Base-by-base conservation (phyloP, 2,329 filamentous ascomycete species). In the Hansfordia pulvinata region DNA sequence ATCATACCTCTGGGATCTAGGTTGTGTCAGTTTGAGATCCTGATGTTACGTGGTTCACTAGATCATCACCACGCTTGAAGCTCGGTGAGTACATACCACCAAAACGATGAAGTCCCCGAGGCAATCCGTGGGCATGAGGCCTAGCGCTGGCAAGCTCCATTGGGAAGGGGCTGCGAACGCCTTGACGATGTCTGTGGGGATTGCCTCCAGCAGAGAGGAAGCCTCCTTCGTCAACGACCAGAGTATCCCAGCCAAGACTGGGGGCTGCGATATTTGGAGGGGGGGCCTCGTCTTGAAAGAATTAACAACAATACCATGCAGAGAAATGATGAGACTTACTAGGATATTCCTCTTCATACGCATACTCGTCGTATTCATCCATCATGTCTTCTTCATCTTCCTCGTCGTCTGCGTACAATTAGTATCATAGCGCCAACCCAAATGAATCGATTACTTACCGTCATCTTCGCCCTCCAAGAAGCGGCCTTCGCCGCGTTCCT, bases 301-400 rank as follows among this genome's bases (percentile, higher is more conserved):
- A 12, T 30, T 10, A 25, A 20, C n/a, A 16, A 11, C 4, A 12
- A 19, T 17, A 11, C 14, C 13, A 16, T 10, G 20, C 15, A 31
- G 23, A 26, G 27, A 28, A 20, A 27, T 20, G 9, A 26, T 16
- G 17, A 23, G 30, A 60, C 64, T 53, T 57, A 71, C 66, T 56
- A 31, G 64, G 59, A 48, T 66, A 70, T 17, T 64, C 63, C 14
- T 69, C 66, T 32, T 73, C 69, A 33, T 71, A 75, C 31, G 68
- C 57, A 40, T 72, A 73, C 29, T 74, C 67, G 12, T 72, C 69
- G 26, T 83, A 78, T 23, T 76, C 75, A 17, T 24, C n/a, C n/a
- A n/a, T n/a, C 38, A 79, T 66, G 17, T 73, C 70, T 13, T 76
- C 77, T 11, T 80, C 76, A 24, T 84, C 81, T 4, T 71, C 67